Evolutionary conservation across 805 yeast genomes (phyloP).

Genomic region (Barnettozyma botsteinii): DNA sequence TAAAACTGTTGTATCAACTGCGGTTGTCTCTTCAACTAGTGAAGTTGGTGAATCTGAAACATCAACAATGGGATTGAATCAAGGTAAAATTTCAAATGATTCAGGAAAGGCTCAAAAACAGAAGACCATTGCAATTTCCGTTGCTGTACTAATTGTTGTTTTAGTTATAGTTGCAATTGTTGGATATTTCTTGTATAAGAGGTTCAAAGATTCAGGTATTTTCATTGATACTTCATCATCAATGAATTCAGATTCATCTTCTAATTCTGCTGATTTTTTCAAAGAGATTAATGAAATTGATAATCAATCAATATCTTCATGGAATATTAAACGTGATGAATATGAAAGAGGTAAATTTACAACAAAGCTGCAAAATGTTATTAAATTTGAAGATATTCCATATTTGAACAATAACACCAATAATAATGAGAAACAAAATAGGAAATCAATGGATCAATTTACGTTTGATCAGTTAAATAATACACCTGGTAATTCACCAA

Average conservation of each 20-base stretch:
- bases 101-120: neutral
- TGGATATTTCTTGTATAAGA: slow-evolving; percentile 13
- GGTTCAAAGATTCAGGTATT: neutral
- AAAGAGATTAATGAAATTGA: slow-evolving; percentile 20
- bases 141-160: slow-evolving; percentile 23
- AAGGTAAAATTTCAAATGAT: neutral
- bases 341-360: slow-evolving; percentile 9
- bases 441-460: slow-evolving; percentile 9
- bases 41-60: too few species aligned
- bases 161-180: neutral
- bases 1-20: neutral
- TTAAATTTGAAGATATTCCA: neutral
- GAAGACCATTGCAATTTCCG: slow-evolving; percentile 16
- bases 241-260: slow-evolving; percentile 6
- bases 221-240: slow-evolving; percentile 2
- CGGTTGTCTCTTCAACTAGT: neutral
- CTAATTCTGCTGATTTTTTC: slow-evolving; percentile 14
- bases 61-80: neutral
- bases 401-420: neutral
- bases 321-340: slow-evolving; percentile 23
- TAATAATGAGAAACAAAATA: neutral
- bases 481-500: neutral
- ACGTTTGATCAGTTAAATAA: slow-evolving; percentile 6
- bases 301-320: slow-evolving; percentile 21
- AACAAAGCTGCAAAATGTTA: neutral